Conservation (phyloP, 1,284 basidiomycete species). For the Mycocalia duriaeana region DNA sequence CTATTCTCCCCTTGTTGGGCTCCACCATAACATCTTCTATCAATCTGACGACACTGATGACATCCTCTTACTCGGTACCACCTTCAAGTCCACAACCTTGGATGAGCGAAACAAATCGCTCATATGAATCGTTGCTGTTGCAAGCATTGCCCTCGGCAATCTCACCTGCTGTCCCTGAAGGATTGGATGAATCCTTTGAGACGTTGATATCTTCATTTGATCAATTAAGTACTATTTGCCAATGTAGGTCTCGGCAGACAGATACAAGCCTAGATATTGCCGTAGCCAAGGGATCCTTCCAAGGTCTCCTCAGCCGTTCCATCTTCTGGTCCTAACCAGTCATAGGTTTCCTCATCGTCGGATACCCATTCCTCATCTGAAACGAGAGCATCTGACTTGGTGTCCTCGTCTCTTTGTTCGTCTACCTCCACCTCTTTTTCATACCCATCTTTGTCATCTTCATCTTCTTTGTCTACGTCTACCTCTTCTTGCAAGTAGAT, state of each 20-base stretch:
- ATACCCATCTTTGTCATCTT: background rate
- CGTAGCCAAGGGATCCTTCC: too few species aligned
- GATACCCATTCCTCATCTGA: too few species aligned
- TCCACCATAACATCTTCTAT: constrained; percentile 15
- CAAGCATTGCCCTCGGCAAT: constrained; percentile 61
- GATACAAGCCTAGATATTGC: too few species aligned
- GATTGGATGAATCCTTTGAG: constrained; percentile 58
- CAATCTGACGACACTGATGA: constrained; percentile 22
- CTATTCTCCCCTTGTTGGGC: constrained; percentile 9
- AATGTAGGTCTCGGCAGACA: constrained; percentile 33
- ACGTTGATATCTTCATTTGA: constrained; percentile 44
- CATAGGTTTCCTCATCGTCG: background rate
- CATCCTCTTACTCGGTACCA: constrained; percentile 20
- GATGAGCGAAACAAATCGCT: constrained; percentile 55
- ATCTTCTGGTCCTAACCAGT: constrained; percentile 2
- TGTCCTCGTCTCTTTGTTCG: background rate
- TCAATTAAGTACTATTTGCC: constrained; percentile 37
- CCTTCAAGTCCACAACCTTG: constrained; percentile 33
- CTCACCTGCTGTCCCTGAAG: constrained; percentile 53
- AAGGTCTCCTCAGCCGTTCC: background rate
- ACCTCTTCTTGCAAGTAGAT: too few species aligned
- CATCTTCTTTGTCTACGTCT: background rate
- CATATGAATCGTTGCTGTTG: constrained; percentile 67
- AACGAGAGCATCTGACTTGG: too few species aligned
- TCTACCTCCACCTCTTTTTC: background rate